Base-by-base conservation (phyloP, 768 basidiomycete species). In the Phaffia tasmanica region DNA sequence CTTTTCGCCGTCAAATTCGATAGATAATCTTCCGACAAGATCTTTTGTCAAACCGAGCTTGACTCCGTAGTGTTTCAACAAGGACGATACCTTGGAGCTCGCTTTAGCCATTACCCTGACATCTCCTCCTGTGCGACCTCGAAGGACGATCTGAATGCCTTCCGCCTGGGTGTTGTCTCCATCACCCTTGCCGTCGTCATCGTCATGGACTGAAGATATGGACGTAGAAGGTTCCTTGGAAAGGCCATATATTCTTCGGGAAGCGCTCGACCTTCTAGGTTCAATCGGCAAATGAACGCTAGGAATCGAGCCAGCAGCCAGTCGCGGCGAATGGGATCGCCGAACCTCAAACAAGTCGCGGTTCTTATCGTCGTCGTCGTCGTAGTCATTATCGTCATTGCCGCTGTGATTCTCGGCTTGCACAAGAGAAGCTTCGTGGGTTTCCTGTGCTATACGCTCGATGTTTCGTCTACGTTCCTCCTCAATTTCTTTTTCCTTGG, bases 91-190 rank as follows among this genome's bases (percentile, higher is more conserved):
- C 32, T 57, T 57, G 11, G 25, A 18, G n/a, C 27, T 57, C n/a
- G 56, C 19, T 29, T 57, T 57, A 32, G 27, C 56, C 27, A 32
- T 57, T 4, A 57, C 56, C 27, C 27, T 57, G 25, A 57, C 56
- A 32, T 57, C 56, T 19, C 27, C 27, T 18, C 27, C 27, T 57
- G 25, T 21, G 8, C 27, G 18, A 25, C 27, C 25, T 57, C 56
- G 56, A 57, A 57, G 56, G 56, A 29, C 32, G n/a, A 57, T 19
- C 18, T 29, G 56, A 57, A 57, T 25, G 27, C 25, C 56, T 19
- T 57, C 56, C 18, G 14, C 56, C 6, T 25, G 18, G 6, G 56
- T 7, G 18, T 7, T 23, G 19, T 19, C 25, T 7, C 27, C 27
- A 23, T 11, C 35, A 11, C 9, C 19, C 56, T n/a, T n/a, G 6